phyloP scores from a whole-genome alignment of 2,329 filamentous ascomycete genomes.

The Claviceps pazoutovae region DNA sequence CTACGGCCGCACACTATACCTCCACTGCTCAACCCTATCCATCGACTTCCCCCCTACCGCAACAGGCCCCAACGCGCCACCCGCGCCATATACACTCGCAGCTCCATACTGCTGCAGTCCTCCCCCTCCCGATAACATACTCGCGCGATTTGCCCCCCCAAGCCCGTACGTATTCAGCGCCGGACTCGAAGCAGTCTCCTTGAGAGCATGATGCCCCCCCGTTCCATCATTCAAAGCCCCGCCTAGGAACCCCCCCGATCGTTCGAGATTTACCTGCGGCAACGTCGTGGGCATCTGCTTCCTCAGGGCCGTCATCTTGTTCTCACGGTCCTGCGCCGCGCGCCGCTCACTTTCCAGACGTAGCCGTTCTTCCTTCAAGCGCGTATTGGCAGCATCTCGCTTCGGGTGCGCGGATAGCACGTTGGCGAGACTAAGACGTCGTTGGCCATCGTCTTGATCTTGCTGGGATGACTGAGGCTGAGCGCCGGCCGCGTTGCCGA shows the following conservation, averaged over 20 bases:
- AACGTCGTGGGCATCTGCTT: conserved; percentile 34
- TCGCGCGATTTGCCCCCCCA: conserved; percentile 16
- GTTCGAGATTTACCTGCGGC: conserved; percentile 15
- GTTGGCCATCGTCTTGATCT: conserved; percentile 9
- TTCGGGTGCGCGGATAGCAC: conserved; percentile 34
- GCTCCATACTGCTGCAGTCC: conserved; percentile 9
- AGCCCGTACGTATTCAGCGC: conserved; percentile 15
- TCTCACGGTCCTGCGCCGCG: conserved; percentile 28
- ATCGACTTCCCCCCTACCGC: conserved; percentile 13
- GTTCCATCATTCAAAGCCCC: conserved; percentile 41
- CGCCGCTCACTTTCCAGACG: conserved; percentile 27
- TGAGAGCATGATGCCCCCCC: conserved; percentile 21
- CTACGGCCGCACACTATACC: conserved; percentile 25
- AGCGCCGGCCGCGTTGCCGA: conserved; percentile 15
- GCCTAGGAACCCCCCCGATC: conserved; percentile 32
- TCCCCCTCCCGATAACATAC: conserved; percentile 16
- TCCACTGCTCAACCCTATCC: conserved; percentile 29
- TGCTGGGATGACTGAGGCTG: conserved; percentile 11
- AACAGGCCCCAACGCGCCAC: conserved; percentile 13
- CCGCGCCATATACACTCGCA: conserved; percentile 11
- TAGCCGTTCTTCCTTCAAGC: conserved; percentile 27
- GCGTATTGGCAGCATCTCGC: conserved; percentile 22
- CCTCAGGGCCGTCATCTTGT: conserved; percentile 34
- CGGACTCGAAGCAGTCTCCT: conserved; percentile 14
- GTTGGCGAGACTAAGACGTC: conserved; percentile 47